These are phyloP conservation scores for Anthracocystis panici-leucophaei DNA, from an alignment of 1,284 basidiomycete genomes.

Conservation along the genomic window DNA sequence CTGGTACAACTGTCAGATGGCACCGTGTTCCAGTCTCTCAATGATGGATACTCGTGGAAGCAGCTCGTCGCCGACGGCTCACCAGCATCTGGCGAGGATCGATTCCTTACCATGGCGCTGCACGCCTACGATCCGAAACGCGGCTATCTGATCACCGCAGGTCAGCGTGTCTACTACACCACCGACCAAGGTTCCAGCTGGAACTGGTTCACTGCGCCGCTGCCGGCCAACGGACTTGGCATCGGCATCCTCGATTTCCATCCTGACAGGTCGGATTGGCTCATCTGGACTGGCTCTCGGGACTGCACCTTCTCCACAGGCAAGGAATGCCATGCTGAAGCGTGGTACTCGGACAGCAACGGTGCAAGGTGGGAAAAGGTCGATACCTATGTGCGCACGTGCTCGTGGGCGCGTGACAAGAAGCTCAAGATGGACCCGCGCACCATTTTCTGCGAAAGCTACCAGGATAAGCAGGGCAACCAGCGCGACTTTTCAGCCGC, in stretches of 20 bases:
- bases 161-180: slow-evolving; percentile 80
- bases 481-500: slow-evolving; percentile 74
- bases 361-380: slow-evolving; percentile 82
- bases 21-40: slow-evolving; percentile 89
- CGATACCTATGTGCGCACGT: slow-evolving; percentile 88
- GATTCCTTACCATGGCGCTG: slow-evolving; percentile 80
- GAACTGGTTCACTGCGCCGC: slow-evolving; percentile 76
- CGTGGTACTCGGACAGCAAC: slow-evolving; percentile 70
- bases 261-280: slow-evolving; percentile 80
- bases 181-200: slow-evolving; percentile 82
- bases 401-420: slow-evolving; percentile 88
- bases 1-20: slow-evolving; percentile 83
- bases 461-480: slow-evolving; percentile 82
- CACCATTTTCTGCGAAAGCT: slow-evolving; percentile 93
- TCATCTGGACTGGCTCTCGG: slow-evolving; percentile 90
- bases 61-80: slow-evolving; percentile 73
- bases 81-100: slow-evolving; percentile 16
- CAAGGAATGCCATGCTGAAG: slow-evolving; percentile 58
- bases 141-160: slow-evolving; percentile 87
- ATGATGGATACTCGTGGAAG: slow-evolving; percentile 93
- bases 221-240: slow-evolving; percentile 82
- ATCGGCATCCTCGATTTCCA: slow-evolving; percentile 88
- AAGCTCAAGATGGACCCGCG: slow-evolving; percentile 81
- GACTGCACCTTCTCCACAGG: slow-evolving; percentile 73
- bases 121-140: slow-evolving; percentile 83